Percentiles rank a stretch among this genome's conserved stretches.
Evolutionary conservation across 2,329 filamentous ascomycete species (phyloP).

Genomic region (Trichoderma sp.): DNA sequence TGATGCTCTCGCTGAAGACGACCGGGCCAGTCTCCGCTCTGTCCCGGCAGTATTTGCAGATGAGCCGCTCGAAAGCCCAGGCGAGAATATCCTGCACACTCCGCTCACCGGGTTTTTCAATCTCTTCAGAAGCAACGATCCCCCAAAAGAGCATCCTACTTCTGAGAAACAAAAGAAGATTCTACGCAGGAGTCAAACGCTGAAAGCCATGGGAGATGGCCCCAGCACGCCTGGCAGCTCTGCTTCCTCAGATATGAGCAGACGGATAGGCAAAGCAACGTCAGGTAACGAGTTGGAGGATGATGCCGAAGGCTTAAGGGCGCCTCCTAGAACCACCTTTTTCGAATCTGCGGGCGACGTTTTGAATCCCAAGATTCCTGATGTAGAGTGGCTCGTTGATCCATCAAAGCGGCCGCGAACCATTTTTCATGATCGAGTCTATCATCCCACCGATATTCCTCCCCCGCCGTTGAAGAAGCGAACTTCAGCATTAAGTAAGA

Average conservation of each 20-base stretch:
- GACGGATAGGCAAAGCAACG: slow-evolving; percentile 45
- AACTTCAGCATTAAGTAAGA: slow-evolving; percentile 41
- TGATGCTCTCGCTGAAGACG: slow-evolving; percentile 68
- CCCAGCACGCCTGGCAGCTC: slow-evolving; percentile 26
- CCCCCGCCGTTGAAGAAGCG: slow-evolving; percentile 68
- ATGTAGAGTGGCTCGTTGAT: slow-evolving; percentile 78
- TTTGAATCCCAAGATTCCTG: slow-evolving; percentile 84
- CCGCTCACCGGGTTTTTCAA: slow-evolving; percentile 68
- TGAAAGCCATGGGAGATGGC: slow-evolving; percentile 33
- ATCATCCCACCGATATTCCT: slow-evolving; percentile 91
- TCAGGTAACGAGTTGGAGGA: slow-evolving; percentile 52
- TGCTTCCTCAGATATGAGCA: slow-evolving; percentile 21
- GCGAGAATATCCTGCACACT: slow-evolving; percentile 42
- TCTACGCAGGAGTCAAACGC: slow-evolving; percentile 75
- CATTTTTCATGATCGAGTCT: slow-evolving; percentile 96
- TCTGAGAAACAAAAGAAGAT: slow-evolving; percentile 67
- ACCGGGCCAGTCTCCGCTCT: slow-evolving; percentile 58
- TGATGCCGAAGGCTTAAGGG: slow-evolving; percentile 53
- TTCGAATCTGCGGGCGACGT: slow-evolving; percentile 95
- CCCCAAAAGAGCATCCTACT: slow-evolving; percentile 51
- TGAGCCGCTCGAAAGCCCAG: slow-evolving; percentile 34
- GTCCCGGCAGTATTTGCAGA: slow-evolving; percentile 38
- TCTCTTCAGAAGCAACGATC: slow-evolving; percentile 66
- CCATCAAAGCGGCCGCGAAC: slow-evolving; percentile 79
- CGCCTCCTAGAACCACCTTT: slow-evolving; percentile 87